Percentiles rank a stretch among this genome's conserved stretches.
These are phyloP conservation scores for Bocquillonia castaneifolia DNA, from an alignment of 441 rosid species.

Conservation along the genomic window DNA sequence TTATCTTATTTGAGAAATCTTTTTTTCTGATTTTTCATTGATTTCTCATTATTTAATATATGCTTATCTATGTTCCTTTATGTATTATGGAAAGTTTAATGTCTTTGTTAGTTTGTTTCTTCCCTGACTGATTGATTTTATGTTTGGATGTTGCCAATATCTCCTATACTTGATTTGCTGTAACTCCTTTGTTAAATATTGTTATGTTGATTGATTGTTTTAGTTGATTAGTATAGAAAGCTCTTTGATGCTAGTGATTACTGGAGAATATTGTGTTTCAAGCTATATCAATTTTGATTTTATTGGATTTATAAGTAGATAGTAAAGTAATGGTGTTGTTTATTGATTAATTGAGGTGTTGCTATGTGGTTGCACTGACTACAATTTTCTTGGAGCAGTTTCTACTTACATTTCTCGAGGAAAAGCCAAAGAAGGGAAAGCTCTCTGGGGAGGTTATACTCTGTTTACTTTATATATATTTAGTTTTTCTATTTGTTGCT, in stretches of 20 bases:
- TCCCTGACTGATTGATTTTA: not conserved
- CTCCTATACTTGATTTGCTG: not conserved
- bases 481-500: not conserved
- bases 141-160: not conserved
- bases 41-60: not conserved
- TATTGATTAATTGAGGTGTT: not conserved
- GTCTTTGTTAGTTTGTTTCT: not conserved
- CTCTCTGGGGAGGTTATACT: slow-evolving; percentile 53
- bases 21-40: not conserved
- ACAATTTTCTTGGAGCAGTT: slow-evolving; percentile 43
- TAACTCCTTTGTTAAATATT: not conserved
- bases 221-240: not conserved
- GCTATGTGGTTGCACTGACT: slow-evolving; percentile 6
- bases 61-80: not conserved
- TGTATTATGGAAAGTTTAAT: not conserved
- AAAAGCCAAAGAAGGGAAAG: slow-evolving; percentile 53
- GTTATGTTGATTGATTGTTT: not conserved
- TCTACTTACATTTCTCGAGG: slow-evolving; percentile 50
- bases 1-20: no score
- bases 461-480: slow-evolving; percentile 9
- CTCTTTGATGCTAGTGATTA: not conserved
- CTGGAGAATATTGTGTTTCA: not conserved
- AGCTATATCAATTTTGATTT: not conserved
- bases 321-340: not conserved
- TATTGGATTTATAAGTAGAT: not conserved